phyloP scores from a whole-genome alignment of 1,139 yeast species.

The Suhomyces terraborum region DNA sequence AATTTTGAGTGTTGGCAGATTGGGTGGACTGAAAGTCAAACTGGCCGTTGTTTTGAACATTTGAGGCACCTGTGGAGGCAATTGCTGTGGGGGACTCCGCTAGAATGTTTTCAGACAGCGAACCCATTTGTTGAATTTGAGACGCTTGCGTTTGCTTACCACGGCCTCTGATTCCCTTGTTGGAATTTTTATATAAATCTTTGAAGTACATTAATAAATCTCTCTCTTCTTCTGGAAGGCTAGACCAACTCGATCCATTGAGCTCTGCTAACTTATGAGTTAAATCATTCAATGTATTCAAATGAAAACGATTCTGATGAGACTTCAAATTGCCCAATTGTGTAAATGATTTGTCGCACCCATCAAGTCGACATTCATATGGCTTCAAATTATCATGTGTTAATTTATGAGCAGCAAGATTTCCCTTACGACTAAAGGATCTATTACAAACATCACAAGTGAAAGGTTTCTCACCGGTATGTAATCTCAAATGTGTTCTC shows the following conservation, averaged over 20 bases:
- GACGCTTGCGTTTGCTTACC: conserved; percentile 48
- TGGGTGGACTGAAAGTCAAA: conserved; percentile 15
- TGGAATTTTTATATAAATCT: conserved; percentile 79
- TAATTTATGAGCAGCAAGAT: conserved; percentile 79
- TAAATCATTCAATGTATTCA: conserved; percentile 63
- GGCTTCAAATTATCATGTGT: conserved; percentile 84
- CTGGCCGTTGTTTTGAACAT: conserved; percentile 9
- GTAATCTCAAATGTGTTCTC: conserved; percentile 82
- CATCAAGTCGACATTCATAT: conserved; percentile 74
- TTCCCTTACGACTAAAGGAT: conserved; percentile 84
- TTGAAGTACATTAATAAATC: conserved; percentile 76
- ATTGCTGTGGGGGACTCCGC: conserved; percentile 9
- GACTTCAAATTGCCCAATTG: conserved; percentile 92
- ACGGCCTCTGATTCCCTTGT: conserved; percentile 88
- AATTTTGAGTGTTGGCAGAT: conserved; percentile 14
- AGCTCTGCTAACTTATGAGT: conserved; percentile 67
- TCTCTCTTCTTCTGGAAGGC: conserved; percentile 61
- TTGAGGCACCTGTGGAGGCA: conserved; percentile 10
- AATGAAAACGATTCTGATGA: conserved; percentile 88
- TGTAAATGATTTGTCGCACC: conserved; percentile 82
- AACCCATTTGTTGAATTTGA: background rate
- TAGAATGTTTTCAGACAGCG: conserved; percentile 6
- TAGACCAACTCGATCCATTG: conserved; percentile 45
- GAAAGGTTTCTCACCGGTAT: conserved; percentile 91
- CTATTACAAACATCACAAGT: conserved; percentile 72